Conservation (phyloP, 805 yeast genomes). For the Myxozyma monticola region DNA sequence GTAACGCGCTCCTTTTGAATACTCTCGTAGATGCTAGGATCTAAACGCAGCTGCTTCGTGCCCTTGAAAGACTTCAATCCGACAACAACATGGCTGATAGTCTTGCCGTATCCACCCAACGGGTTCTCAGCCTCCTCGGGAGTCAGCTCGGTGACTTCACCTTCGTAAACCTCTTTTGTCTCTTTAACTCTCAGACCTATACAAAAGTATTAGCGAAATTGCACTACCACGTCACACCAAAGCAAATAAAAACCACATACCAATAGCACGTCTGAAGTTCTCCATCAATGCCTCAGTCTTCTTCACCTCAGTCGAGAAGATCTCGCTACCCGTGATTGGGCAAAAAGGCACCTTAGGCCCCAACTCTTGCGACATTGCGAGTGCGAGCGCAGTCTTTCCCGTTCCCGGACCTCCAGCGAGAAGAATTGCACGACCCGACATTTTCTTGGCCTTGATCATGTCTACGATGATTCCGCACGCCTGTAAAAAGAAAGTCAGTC, state of each 20-base stretch:
- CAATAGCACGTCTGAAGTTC: conserved; percentile 93
- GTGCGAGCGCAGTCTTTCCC: conserved; percentile 95
- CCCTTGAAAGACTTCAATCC: conserved; percentile 94
- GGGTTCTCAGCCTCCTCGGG: conserved; percentile 94
- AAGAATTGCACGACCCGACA: conserved; percentile 94
- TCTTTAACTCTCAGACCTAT: conserved; percentile 83
- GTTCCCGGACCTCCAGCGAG: conserved; percentile 98
- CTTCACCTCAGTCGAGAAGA: conserved; percentile 93
- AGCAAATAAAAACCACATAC: neutral
- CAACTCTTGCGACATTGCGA: conserved; percentile 92
- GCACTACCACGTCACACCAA: neutral
- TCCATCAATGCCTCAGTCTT: conserved; percentile 97
- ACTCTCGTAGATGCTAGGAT: conserved; percentile 97
- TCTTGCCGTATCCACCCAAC: conserved; percentile 94
- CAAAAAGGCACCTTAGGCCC: conserved; percentile 98
- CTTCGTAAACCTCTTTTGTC: conserved; percentile 96
- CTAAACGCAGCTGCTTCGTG: conserved; percentile 94
- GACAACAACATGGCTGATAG: conserved; percentile 89
- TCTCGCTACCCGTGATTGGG: conserved; percentile 93
- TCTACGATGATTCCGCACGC: conserved; percentile 96
- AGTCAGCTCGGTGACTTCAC: conserved; percentile 96
- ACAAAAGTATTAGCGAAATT: neutral
- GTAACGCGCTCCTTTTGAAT: conserved; percentile 92
- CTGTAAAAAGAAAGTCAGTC: conserved; percentile 13
- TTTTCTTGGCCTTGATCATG: conserved; percentile 83